Conservation (phyloP, 139 green algal species). For the Gonium pectorale region DNA sequence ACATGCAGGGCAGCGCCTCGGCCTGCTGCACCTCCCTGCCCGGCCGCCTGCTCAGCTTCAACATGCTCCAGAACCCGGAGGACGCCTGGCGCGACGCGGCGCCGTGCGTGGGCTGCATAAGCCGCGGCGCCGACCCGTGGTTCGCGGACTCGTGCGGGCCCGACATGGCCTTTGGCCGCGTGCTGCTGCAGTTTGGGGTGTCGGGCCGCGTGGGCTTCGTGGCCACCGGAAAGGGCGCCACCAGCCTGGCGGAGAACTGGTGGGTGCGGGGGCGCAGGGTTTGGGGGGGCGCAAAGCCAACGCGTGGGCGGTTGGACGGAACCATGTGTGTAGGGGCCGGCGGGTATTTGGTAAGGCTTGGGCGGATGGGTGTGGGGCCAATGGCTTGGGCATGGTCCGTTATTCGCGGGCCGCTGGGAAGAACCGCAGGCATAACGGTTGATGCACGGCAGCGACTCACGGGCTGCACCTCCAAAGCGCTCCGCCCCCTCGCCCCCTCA, state of each 20-base stretch:
- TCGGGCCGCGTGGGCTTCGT: not conserved
- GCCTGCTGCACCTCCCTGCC: not conserved
- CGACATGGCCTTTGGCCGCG: conserved; percentile 11
- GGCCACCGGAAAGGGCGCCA: not conserved
- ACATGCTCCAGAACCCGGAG: not conserved
- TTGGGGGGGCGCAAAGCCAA: too few relatives aligned
- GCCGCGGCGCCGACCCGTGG: not conserved
- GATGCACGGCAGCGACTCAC: too few relatives aligned
- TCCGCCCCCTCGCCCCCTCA: too few relatives aligned
- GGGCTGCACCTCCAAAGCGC: too few relatives aligned
- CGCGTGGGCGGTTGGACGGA: too few relatives aligned
- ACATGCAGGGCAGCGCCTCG: not conserved
- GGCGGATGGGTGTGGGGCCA: too few relatives aligned
- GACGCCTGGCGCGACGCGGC: not conserved
- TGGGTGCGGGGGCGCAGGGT: not conserved
- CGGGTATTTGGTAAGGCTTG: too few relatives aligned
- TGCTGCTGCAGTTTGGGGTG: conserved; percentile 12
- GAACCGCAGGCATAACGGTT: too few relatives aligned
- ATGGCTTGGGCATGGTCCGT: too few relatives aligned
- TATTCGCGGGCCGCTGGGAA: too few relatives aligned
- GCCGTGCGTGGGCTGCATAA: conserved; percentile 23
- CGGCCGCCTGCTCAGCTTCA: conserved; percentile 1
- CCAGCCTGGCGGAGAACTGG: not conserved
- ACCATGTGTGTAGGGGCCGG: too few relatives aligned
- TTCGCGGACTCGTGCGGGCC: not conserved